These are phyloP conservation scores for Vaccinium vitisidaea DNA, from an alignment of 148 eudicot species.

Conservation along the genomic window DNA sequence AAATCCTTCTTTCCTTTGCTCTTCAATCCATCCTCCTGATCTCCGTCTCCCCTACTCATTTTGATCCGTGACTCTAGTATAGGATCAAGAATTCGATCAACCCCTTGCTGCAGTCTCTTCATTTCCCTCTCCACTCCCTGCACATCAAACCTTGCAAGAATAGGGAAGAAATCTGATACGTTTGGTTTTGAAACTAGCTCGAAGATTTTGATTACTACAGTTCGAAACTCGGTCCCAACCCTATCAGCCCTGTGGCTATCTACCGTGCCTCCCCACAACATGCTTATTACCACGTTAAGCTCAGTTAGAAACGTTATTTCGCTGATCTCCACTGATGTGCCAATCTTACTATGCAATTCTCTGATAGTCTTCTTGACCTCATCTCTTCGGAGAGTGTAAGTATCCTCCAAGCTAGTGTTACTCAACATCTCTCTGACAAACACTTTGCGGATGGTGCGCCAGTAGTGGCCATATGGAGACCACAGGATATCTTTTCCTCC, in stretches of 20 bases:
- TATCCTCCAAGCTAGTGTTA: constrained; percentile 32
- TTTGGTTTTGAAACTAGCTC: constrained; percentile 33
- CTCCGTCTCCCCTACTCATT: background rate
- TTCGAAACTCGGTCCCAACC: constrained; percentile 27
- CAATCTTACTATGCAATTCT: constrained; percentile 14
- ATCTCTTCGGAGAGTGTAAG: constrained; percentile 29
- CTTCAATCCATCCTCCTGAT: background rate
- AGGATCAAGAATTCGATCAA: constrained; percentile 26
- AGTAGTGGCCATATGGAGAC: constrained; percentile 26
- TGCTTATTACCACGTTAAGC: constrained; percentile 28
- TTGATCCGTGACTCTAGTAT: constrained; percentile 4
- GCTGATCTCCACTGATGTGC: constrained; percentile 21
- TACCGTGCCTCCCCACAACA: constrained; percentile 46
- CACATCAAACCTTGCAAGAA: constrained; percentile 37
- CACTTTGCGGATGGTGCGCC: constrained; percentile 42
- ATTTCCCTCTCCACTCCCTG: constrained; percentile 35
- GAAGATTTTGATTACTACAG: background rate
- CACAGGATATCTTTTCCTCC: constrained; percentile 30
- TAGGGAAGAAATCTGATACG: constrained; percentile 45
- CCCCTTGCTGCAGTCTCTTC: constrained; percentile 13
- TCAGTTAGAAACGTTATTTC: constrained; percentile 21
- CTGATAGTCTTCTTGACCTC: constrained; percentile 25
- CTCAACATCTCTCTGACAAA: constrained; percentile 43
- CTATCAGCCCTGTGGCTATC: constrained; percentile 10
- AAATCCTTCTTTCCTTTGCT: constrained; percentile 28